Evolutionary conservation across 768 basidiomycete species (phyloP), one percentile per base, ranked within the genome.

Genomic region (Russula griseocarnosa): DNA sequence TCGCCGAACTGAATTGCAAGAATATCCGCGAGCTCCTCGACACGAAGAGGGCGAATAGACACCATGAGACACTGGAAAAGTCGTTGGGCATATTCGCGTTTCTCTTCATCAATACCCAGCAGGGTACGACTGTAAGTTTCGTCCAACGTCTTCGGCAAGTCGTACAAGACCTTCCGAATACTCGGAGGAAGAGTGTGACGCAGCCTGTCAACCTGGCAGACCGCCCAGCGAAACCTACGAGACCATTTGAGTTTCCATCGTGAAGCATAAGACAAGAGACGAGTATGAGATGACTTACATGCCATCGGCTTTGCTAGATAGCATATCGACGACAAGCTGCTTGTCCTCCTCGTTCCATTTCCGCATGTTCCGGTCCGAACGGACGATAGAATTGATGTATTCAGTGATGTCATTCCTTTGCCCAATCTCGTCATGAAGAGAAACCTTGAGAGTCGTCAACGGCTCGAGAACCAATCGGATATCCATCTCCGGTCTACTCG

Each of bases 21-120:
- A n/a, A 64, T n/a, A 14, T 64, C 63, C 0, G 63, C 58, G 6
- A 64, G 51, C 11, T 64, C 63, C 1, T 51, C 38, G 24, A 60
- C 51, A 2, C 30, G 40, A 52, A 61, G 60, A 10, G 60, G 60
- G 7, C 60, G n/a, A 55, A 55, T 20, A 10, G 60, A 61, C 6
- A 55, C 52, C 1, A n/a, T 2, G 16, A 61, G 44, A 26, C 61
- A 62, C 11, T 22, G 61, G 22, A 62, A 32, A 7, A 62, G 46
- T 3, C 55, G 47, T 11, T 42, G 55, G 2, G 61, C 55, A 38
- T 28, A 49, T 10, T 62, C 18, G 5, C 26, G 26, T 13, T 40
- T 58, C 38, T 18, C 47, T n/a, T 58, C 3, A 20, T 57, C 54
- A 16, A 62, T 58, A 0, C 42, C 1, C 1, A 7, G 8, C 2